Conservation (phyloP, 2,329 filamentous ascomycete genomes). For the Pseudogymnoascus sp. region DNA sequence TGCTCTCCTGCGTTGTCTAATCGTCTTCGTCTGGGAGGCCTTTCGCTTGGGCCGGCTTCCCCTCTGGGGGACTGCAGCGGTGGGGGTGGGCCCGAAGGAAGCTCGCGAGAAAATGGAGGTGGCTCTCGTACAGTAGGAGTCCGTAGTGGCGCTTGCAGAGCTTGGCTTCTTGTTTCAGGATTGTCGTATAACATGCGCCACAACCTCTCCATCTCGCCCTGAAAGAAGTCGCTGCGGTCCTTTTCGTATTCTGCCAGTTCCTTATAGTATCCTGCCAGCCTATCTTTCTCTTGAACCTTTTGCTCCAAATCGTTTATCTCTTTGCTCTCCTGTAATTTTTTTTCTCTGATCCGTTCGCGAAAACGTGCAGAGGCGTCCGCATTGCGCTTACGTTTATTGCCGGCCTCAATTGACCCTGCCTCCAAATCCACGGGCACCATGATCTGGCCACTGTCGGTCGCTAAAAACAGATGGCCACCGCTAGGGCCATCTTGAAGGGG, state of each 20-base stretch:
- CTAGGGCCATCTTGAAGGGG: slow-evolving; percentile 23
- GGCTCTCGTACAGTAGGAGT: neutral
- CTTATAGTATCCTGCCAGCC: slow-evolving; percentile 22
- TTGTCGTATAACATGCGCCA: neutral
- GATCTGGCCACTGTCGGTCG: slow-evolving; percentile 41
- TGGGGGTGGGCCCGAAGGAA: neutral
- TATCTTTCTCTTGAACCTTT: slow-evolving; percentile 46
- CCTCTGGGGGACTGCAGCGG: neutral
- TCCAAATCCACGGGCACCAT: slow-evolving; percentile 69
- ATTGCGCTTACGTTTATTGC: slow-evolving; percentile 79
- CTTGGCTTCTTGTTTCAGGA: neutral
- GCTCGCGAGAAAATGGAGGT: neutral
- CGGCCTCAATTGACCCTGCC: slow-evolving; percentile 71
- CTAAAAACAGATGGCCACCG: slow-evolving; percentile 39
- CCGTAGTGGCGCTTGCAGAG: neutral
- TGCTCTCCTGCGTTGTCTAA: neutral
- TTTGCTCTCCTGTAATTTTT: slow-evolving; percentile 63
- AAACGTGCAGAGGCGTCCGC: slow-evolving; percentile 80
- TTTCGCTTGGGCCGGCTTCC: neutral
- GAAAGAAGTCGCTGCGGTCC: slow-evolving; percentile 65
- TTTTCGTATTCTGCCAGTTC: no score
- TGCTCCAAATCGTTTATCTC: slow-evolving; percentile 61
- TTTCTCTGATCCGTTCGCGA: slow-evolving; percentile 71
- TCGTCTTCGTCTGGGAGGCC: neutral
- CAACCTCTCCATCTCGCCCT: slow-evolving; percentile 57